These are phyloP conservation scores for Aegilops tauschii DNA, from an alignment of 176 grass and related monocot genomes.

Conservation along the genomic window DNA sequence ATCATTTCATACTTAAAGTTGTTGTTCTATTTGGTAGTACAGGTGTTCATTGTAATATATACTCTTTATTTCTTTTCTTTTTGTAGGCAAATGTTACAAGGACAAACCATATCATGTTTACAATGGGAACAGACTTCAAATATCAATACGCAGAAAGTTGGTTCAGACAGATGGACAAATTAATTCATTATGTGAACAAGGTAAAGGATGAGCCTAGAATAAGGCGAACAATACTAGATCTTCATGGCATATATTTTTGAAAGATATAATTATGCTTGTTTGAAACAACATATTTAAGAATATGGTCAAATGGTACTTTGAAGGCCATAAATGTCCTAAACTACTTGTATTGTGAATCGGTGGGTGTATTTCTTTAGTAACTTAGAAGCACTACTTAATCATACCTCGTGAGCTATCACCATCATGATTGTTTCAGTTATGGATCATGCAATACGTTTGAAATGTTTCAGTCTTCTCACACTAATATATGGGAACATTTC, in stretches of 20 bases:
- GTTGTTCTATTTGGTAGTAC: neutral
- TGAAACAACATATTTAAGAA: neutral
- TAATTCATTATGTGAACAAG: slow-evolving; percentile 98
- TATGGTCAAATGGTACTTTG: neutral
- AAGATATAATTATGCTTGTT: neutral
- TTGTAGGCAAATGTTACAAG: slow-evolving; percentile 89
- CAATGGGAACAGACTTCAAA: slow-evolving; percentile 99
- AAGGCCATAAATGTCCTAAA: neutral
- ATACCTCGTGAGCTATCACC: neutral
- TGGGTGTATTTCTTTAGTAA: neutral
- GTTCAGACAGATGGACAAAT: slow-evolving; percentile 96
- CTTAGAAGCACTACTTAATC: neutral
- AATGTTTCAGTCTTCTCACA: neutral
- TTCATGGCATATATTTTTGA: neutral
- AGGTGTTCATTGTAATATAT: slow-evolving; percentile 16
- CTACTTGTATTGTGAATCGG: neutral
- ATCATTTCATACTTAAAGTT: slow-evolving; percentile 22
- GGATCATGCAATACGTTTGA: slow-evolving; percentile 16
- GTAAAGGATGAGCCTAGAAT: slow-evolving; percentile 41
- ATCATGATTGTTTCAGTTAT: slow-evolving; percentile 21
- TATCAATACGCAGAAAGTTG: slow-evolving; percentile 96
- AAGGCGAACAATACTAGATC: neutral
- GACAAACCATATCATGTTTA: slow-evolving; percentile 99
- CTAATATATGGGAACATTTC: neutral
- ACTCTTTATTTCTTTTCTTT: slow-evolving; percentile 22